Evolutionary conservation across 176 grass and related monocot species (phyloP).

Genomic region (Pontederia paniculata): DNA sequence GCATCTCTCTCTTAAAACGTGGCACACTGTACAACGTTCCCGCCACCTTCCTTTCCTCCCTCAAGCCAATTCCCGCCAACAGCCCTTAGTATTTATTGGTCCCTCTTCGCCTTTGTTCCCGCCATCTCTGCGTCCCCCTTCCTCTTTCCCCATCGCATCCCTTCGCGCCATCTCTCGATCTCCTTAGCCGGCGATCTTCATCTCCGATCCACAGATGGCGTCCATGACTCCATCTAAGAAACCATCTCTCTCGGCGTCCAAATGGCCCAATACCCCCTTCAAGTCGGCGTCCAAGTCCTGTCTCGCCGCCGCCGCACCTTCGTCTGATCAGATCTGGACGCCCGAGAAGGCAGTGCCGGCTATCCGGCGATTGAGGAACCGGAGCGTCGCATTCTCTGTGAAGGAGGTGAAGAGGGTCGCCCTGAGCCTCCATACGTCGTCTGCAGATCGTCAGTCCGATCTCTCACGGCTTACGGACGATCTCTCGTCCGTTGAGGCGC

Average conservation of each 20-base stretch:
- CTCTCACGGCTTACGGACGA: conserved; percentile 16
- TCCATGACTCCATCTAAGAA: too few species aligned
- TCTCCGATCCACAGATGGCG: too few species aligned
- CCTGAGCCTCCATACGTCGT: conserved; percentile 21
- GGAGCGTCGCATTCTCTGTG: conserved; percentile 49
- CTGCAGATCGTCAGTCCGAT: neutral
- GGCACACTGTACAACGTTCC: too few species aligned
- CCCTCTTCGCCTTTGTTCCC: too few species aligned
- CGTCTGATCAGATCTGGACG: conserved; percentile 24
- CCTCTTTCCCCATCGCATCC: too few species aligned
- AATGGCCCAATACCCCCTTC: neutral
- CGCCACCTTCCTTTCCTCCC: too few species aligned
- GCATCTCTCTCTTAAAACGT: too few species aligned
- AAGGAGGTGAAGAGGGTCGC: conserved; percentile 42
- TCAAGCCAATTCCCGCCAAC: too few species aligned
- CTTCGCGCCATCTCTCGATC: too few species aligned
- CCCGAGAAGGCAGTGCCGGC: conserved; percentile 39
- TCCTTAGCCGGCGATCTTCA: too few species aligned
- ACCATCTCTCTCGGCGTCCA: neutral
- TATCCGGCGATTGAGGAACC: conserved; percentile 16
- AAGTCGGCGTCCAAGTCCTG: neutral
- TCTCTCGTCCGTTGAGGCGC: conserved; percentile 30
- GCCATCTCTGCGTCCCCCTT: too few species aligned
- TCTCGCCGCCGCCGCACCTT: neutral
- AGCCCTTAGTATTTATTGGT: too few species aligned